Percentiles rank a stretch among this genome's conserved stretches.
phyloP scores from a whole-genome alignment of 768 basidiomycete species.

The Suillus plorans region DNA sequence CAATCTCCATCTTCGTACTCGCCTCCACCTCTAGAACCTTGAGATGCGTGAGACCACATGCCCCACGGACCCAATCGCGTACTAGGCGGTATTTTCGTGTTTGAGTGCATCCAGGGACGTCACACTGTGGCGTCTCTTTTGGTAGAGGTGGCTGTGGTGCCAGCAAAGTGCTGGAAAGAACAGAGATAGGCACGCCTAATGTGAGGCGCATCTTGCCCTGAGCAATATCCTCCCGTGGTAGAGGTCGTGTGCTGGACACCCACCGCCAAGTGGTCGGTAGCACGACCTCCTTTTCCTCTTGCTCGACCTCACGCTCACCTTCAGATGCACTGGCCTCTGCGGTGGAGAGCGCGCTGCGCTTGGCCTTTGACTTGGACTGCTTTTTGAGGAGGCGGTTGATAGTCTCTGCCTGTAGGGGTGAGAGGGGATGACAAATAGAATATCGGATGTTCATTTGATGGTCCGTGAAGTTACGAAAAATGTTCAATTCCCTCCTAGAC shows the following conservation, averaged over 20 bases:
- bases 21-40: constrained; percentile 46
- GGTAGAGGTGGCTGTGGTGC: constrained; percentile 15
- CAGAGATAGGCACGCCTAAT: constrained; percentile 53
- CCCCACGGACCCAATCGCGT: constrained; percentile 55
- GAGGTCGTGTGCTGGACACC: constrained; percentile 55
- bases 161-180: constrained; percentile 15
- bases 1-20: background rate
- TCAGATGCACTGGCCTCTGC: constrained; percentile 41
- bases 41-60: constrained; percentile 67
- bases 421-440: constrained; percentile 1
- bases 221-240: constrained; percentile 7
- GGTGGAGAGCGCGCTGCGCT: constrained; percentile 50
- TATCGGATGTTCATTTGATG: background rate
- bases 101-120: constrained; percentile 55
- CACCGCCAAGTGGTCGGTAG: constrained; percentile 68
- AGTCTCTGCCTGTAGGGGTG: constrained; percentile 63
- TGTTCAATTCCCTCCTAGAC: background rate
- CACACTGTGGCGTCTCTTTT: constrained; percentile 38
- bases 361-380: constrained; percentile 67
- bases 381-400: constrained; percentile 89
- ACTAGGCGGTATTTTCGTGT: constrained; percentile 66
- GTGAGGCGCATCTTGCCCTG: constrained; percentile 42
- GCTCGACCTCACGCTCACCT: constrained; percentile 23
- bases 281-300: constrained; percentile 39
- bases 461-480: background rate